Conservation (phyloP, 192 early-diverging fungal species). For the Coemansia sp. region DNA sequence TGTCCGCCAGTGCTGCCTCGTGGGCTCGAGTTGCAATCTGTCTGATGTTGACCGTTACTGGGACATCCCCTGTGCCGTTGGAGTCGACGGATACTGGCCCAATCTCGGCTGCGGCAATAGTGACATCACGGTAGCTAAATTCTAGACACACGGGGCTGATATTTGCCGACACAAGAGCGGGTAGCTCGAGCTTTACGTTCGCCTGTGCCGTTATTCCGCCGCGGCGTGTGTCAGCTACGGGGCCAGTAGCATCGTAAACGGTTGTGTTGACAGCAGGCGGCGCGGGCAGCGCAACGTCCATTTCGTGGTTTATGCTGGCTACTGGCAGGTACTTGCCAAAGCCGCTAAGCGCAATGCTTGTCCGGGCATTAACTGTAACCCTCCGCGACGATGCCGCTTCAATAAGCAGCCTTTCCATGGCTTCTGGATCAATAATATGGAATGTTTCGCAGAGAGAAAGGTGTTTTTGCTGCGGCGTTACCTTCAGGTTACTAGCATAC, state of each 20-base stretch:
- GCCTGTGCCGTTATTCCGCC: constrained; percentile 24
- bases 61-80: constrained; percentile 4
- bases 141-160: constrained; percentile 20
- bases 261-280: constrained; percentile 8
- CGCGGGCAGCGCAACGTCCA: constrained; percentile 19
- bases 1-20: constrained; percentile 24
- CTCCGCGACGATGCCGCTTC: constrained; percentile 19
- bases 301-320: constrained; percentile 9
- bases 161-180: constrained; percentile 20
- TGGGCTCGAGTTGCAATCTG: constrained; percentile 12
- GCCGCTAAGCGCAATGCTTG: constrained; percentile 23
- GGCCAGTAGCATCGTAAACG: constrained; percentile 15
- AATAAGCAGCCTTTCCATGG: constrained; percentile 23
- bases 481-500: constrained; percentile 10
- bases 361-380: constrained; percentile 8
- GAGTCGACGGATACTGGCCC: constrained; percentile 13
- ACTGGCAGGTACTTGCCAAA: constrained; percentile 33
- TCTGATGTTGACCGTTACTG: constrained; percentile 9
- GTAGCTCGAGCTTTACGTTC: constrained; percentile 3
- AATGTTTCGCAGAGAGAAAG: constrained; percentile 27
- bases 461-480: constrained; percentile 3
- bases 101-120: constrained; percentile 15
- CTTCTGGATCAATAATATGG: constrained; percentile 21
- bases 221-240: constrained; percentile 2
- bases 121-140: constrained; percentile 12